Base-by-base conservation (phyloP, 2,329 filamentous ascomycete genomes). In the Colletotrichum paranaense region DNA sequence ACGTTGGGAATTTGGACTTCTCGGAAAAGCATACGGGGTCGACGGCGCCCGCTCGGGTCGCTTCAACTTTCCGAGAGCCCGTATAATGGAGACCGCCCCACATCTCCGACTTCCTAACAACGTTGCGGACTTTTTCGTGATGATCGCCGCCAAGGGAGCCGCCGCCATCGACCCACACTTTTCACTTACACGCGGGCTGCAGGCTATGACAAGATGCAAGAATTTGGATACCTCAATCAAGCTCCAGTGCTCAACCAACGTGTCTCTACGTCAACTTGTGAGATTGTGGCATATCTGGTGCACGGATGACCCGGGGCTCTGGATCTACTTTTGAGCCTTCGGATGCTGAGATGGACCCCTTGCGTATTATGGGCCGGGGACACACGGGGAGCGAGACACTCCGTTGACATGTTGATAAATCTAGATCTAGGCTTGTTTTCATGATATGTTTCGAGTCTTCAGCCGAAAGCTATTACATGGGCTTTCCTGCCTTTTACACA, bases 321-420 rank as follows among this genome's bases (percentile, higher is more conserved):
- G 66, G 66, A 56, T 65, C 55, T 32, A 70, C 19, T 65, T 19
- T 42, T 69, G 60, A 60, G 24, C 46, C 59, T 24, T 62, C 70
- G 70, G 66, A 55, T 70, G 59, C 42, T 68, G 53, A 73, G 67
- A 73, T 73, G 66, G 70, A 70, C 67, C 67, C 67, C 70, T 69
- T 69, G 28, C 60, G 59, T 70, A 38, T 55, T 64, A 62, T 62
- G 59, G 35, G 35, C 26, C 55, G 42, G 69, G 46, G 70, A 30
- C 53, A 57, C 11, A 60, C 66, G 67, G 70, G 60, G 55, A 64
- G 66, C 49, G 64, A 55, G 32, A 58, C 22, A 38, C 58, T 65
- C 70, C 67, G 70, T 60, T 49, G 62, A 49, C n/a, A 5, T 56
- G 46, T 57, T 70, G 70, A 70, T 70, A 65, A 70, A 57, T 52